Base-by-base conservation (phyloP, 192 early-diverging fungal species). In the Chytriomyces sp. region DNA sequence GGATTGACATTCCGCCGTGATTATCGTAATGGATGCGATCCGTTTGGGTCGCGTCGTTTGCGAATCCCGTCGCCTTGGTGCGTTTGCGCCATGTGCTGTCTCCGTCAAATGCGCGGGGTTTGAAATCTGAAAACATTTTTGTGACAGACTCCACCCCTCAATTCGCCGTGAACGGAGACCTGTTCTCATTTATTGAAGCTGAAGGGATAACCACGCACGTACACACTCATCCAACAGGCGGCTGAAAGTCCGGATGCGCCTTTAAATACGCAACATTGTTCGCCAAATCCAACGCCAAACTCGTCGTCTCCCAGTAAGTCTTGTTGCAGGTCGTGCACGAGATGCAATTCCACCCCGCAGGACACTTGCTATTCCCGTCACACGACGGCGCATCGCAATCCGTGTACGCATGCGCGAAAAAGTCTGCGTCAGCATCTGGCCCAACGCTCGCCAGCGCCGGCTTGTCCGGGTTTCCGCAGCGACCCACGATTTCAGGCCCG, bases 111-210 rank as follows among this genome's bases (percentile, higher is more conserved):
- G 49, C 17, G 12, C n/a, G 7, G 28, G 65, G 44, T 4, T 10
- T 37, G 44, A 33, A 28, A 36, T 68, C 65, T 10, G 52, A 19
- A 68, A 68, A 68, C 65, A 68, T 68, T 68, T 55, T 68, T 65
- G 19, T 65, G 44, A 49, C 44, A 49, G 22, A 49, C 3, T n/a
- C 44, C 22, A 19, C 8, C 8, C 41, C 7, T 7, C 41, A 44
- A 44, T 7, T 44, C 41, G 19, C 41, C 7, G 41, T 44, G 41
- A 19, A 19, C 41, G n/a, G n/a, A n/a, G n/a, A n/a, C n/a, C n/a
- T n/a, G n/a, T n/a, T n/a, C n/a, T n/a, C n/a, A n/a, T n/a, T n/a
- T n/a, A n/a, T n/a, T n/a, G n/a, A n/a, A n/a, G n/a, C n/a, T n/a
- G n/a, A n/a, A n/a, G n/a, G n/a, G n/a, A n/a, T n/a, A n/a, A n/a